Percentiles rank a stretch among this genome's conserved stretches.
Conservation (phyloP, 768 basidiomycete genomes). For the Dacryopinax primogenitus region DNA sequence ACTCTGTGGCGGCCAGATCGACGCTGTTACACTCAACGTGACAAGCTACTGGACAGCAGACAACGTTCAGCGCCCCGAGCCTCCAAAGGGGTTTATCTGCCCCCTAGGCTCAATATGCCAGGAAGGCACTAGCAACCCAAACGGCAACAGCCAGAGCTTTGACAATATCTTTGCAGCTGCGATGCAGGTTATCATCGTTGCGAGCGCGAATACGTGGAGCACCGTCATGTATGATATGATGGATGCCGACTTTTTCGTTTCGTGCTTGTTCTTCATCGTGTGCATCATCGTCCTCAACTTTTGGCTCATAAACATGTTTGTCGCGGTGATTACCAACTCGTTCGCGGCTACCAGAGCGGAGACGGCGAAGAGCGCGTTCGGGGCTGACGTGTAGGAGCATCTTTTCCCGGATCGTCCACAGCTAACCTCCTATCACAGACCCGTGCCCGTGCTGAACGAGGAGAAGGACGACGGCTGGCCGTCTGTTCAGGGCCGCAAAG, state of each 20-base stretch:
- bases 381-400: constrained; percentile 38
- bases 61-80: constrained; percentile 29
- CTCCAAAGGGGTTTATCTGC: constrained; percentile 76
- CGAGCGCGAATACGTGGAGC: constrained; percentile 70
- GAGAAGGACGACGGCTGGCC: constrained; percentile 6
- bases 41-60: constrained; percentile 34
- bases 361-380: constrained; percentile 85
- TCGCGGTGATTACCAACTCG: constrained; percentile 90
- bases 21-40: constrained; percentile 40
- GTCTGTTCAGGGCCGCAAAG: not conserved
- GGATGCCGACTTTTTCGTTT: constrained; percentile 80
- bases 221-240: constrained; percentile 78
- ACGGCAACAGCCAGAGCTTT: constrained; percentile 57
- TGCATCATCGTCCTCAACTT: constrained; percentile 81
- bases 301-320: constrained; percentile 85
- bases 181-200: constrained; percentile 74
- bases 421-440: not conserved
- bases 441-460: constrained; percentile 6
- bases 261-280: constrained; percentile 74
- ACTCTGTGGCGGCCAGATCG: constrained; percentile 70
- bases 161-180: constrained; percentile 75
- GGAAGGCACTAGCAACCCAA: constrained; percentile 50
- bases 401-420: not conserved
- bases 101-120: constrained; percentile 73
- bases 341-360: constrained; percentile 78